Evolutionary conservation across 805 yeast species (phyloP).

Genomic region (Pichia ethanolica): DNA sequence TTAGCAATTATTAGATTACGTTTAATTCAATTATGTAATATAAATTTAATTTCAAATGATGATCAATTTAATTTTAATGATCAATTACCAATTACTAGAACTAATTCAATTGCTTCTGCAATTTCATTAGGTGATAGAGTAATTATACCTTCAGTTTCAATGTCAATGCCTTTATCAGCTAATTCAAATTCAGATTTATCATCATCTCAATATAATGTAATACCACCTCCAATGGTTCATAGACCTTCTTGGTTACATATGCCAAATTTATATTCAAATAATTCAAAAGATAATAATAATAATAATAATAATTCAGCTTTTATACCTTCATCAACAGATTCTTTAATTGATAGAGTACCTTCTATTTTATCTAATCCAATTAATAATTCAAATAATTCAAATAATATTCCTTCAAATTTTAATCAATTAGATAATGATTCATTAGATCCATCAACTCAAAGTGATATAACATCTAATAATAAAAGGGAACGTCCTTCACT

Average conservation of each 20-base stretch:
- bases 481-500: slow-evolving; percentile 2
- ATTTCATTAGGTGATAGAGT: slow-evolving; percentile 6
- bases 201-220: not conserved
- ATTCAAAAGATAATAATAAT: not conserved
- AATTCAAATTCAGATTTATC: not conserved
- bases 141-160: not conserved
- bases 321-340: slow-evolving; percentile 28
- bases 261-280: slow-evolving; percentile 21
- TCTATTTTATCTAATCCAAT: not conserved
- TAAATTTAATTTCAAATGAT: slow-evolving; percentile 4
- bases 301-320: slow-evolving; percentile 3
- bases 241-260: slow-evolving; percentile 32
- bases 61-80: slow-evolving; percentile 3
- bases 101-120: slow-evolving; percentile 7
- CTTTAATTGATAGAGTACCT: slow-evolving; percentile 27
- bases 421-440: not conserved
- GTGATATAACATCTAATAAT: not conserved
- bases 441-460: not conserved
- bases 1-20: slow-evolving; percentile 28
- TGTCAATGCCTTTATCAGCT: not conserved
- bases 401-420: not conserved
- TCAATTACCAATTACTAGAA: slow-evolving; percentile 10
- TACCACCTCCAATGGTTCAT: slow-evolving; percentile 8
- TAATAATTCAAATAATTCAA: slow-evolving; percentile 1
- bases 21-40: slow-evolving; percentile 25